A percentile compares a stretch with the other conserved stretches of the same genome.
Evolutionary conservation across 1,139 yeast species (phyloP).

Genomic region (Sugiyamaella paludigena): DNA sequence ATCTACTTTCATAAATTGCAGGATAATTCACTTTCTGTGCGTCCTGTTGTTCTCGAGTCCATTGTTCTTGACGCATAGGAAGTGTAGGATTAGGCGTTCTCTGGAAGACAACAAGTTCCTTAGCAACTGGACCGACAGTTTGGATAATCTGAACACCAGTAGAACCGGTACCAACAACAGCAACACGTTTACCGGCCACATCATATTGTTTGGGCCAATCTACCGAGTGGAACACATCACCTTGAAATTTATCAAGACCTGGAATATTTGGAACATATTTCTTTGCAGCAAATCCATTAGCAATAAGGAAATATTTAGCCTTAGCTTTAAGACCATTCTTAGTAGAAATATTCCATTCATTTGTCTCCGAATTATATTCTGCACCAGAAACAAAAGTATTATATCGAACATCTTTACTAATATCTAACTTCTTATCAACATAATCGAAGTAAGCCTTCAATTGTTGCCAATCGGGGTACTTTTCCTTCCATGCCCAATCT

Average conservation of each 20-base stretch:
- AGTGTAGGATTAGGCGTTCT: conserved; percentile 32
- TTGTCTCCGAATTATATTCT: conserved; percentile 38
- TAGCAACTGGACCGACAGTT: no score
- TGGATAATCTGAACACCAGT: conserved; percentile 33
- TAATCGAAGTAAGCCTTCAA: conserved; percentile 47
- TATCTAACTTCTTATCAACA: conserved; percentile 42
- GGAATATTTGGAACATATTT: conserved; percentile 27
- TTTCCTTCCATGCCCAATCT: conserved; percentile 45
- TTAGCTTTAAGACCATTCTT: conserved; percentile 40
- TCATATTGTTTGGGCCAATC: conserved; percentile 28
- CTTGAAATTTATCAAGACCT: conserved; percentile 31
- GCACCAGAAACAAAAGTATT: conserved; percentile 37
- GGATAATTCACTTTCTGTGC: conserved; percentile 18
- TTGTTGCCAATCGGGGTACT: conserved; percentile 48
- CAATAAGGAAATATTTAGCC: conserved; percentile 38
- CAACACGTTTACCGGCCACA: conserved; percentile 27
- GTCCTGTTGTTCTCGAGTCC: conserved; percentile 14
- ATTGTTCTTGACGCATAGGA: conserved; percentile 30
- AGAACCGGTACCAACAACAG: conserved; percentile 34
- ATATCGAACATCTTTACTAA: conserved; percentile 39
- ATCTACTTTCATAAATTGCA: conserved; percentile 21
- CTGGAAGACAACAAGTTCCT: conserved; percentile 31
- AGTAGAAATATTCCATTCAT: conserved; percentile 43
- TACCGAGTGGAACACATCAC: conserved; percentile 29
- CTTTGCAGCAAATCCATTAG: conserved; percentile 35